These are phyloP conservation scores for Ormosia emarginata DNA, from an alignment of 306 rosid species.

Conservation along the genomic window DNA sequence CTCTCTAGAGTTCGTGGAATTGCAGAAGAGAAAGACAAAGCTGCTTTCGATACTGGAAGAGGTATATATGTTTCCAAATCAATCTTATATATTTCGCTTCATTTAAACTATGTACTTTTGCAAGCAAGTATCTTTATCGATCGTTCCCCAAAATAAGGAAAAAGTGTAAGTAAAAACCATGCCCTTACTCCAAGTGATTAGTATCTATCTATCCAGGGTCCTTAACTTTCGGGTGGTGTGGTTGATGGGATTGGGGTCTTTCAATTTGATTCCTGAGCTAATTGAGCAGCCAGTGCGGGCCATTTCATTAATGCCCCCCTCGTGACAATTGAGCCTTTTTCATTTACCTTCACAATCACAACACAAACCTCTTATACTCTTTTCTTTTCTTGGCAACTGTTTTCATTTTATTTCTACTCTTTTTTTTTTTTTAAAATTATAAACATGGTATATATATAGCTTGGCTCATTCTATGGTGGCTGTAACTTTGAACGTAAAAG, in stretches of 20 bases:
- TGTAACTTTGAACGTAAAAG: not conserved
- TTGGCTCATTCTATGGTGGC: not conserved
- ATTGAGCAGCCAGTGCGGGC: constrained; percentile 44
- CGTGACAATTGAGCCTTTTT: constrained; percentile 16
- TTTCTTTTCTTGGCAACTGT: constrained; percentile 11
- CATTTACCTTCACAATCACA: not conserved
- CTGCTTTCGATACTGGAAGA: constrained; percentile 92
- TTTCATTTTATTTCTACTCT: not conserved
- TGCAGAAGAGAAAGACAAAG: constrained; percentile 85
- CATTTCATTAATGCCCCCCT: constrained; percentile 52
- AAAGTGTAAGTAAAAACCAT: not conserved
- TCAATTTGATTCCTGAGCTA: constrained; percentile 42
- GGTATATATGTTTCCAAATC: constrained; percentile 41
- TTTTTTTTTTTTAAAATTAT: not conserved
- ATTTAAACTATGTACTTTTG: not conserved
- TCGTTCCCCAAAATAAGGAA: constrained; percentile 13
- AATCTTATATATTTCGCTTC: constrained; percentile 4
- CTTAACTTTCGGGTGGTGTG: constrained; percentile 20
- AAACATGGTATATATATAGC: not conserved
- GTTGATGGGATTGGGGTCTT: constrained; percentile 33
- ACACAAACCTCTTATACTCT: not conserved
- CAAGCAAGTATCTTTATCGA: not conserved
- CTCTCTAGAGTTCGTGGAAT: constrained; percentile 78
- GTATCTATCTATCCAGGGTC: not conserved
- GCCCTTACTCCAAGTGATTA: constrained; percentile 21